Base-by-base conservation (phyloP, 371 early-diverging fungal species). In the Mortierella sp. region DNA sequence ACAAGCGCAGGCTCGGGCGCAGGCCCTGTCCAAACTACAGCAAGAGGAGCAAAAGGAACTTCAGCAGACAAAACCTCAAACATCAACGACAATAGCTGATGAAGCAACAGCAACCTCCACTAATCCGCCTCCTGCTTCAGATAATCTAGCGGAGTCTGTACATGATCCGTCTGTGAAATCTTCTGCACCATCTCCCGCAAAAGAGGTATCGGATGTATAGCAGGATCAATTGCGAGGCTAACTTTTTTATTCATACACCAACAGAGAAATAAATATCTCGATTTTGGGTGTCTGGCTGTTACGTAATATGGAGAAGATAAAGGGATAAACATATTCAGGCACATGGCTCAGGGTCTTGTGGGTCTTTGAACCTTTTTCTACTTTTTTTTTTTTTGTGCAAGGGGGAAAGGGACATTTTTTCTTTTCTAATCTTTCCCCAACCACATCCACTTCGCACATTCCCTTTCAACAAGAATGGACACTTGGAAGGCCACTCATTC, bases 1-100 rank as follows among this genome's bases (percentile, higher is more conserved):
- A 4, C 73, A 72, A 13, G 73, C 73, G 2, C 73, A 72, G 33
- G 72, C 72, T 10, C 65, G 73, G 16, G 73, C 67, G 3, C 73
- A 72, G 59, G 72, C 72, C 19, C 21, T 72, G n/a, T 65, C 53
- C 15, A 55, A 65, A 36, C 63, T 40, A 38, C 58, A 50, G 55
- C 65, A 70, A 15, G 69, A 65, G 22, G 63, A 67, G 43, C 61
- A 63, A 38, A 52, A 47, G 32, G 50, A 63, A 40, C 47, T 55
- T 5, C 33, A 67, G 16, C 66, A 38, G 22, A 38, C 21, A 11
- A 28, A 33, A 11, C 36, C 45, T 9, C 58, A 67, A 19, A 22
- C 16, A 33, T 38, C 33, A 38, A 60, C 40, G n/a, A 38, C 36
- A 38, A 38, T n/a, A 66, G 45, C 28, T 21, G 7, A 21, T 24